Evolutionary conservation across 768 basidiomycete genomes (phyloP), one percentile per base, ranked within the genome.

Genomic region (Amanita rubescens): DNA sequence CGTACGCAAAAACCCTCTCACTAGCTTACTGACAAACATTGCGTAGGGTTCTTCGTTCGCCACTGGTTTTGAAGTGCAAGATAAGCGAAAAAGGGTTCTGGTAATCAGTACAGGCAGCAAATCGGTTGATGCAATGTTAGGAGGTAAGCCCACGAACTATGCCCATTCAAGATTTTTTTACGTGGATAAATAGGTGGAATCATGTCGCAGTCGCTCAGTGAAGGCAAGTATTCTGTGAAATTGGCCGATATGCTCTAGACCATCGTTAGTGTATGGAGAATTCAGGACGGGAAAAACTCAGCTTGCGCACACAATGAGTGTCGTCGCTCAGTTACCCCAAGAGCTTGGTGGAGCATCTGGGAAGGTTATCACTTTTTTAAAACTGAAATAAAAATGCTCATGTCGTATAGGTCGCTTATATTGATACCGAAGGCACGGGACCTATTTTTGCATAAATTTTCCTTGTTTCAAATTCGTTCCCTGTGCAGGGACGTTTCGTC

Each of bases 271-370:
- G 2, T 98, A 93, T 62, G 94, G 95, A 42, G 94, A 98, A 68
- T 97, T 89, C 68, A 81, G 94, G 30, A 97, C 95, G 0, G 94
- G 94, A 27, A 94, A 95, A 70, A 96, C 94, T 5, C 95, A 98
- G 65, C 75, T 95, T 47, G 92, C 91, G 22, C 95, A 96, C 68
- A 98, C 94, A 11, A 87, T 96, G 79, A 91, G 90, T 61, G 90
- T 98, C 6, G 73, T 94, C 4, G 70, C 91, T 3, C 94, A 98
- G 63, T 79, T 97, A 42, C 94, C 94, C 25, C 74, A 81, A 2
- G 93, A 95, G 47, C 77, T 94, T 62, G 94, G 93, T 5, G 94
- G 94, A 6, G 94, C 90, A 1, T 78, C 87, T 12, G 94, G 94
- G 38, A 95, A 91, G 76, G 89, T 84, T 49, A 42, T 64, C 56